Percentiles rank a stretch among this genome's conserved stretches.
phyloP scores from a whole-genome alignment of 352 stramenopile species.

The Globisporangium irregulare region DNA sequence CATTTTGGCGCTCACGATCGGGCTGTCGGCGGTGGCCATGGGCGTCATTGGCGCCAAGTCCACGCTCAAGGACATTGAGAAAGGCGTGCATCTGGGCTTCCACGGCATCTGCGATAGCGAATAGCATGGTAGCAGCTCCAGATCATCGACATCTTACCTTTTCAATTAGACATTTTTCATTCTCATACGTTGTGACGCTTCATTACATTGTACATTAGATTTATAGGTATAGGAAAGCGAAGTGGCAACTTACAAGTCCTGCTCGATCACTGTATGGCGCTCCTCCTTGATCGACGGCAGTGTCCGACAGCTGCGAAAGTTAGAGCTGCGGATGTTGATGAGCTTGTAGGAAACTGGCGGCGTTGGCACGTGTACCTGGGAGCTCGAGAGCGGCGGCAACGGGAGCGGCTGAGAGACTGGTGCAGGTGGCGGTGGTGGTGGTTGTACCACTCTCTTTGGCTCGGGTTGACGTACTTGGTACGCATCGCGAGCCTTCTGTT shows the following conservation, averaged over 20 bases:
- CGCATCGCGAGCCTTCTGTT: background rate
- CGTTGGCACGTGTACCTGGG: constrained; percentile 2
- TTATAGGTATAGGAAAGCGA: background rate
- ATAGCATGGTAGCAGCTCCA: constrained; percentile 15
- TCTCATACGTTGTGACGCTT: background rate
- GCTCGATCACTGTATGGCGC: constrained; percentile 15
- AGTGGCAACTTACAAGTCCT: background rate
- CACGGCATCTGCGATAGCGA: constrained; percentile 59
- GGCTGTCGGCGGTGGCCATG: constrained; percentile 70
- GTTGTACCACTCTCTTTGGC: background rate
- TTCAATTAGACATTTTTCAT: background rate
- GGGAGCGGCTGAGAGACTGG: background rate
- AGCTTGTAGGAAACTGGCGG: constrained; percentile 34
- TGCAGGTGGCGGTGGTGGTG: background rate
- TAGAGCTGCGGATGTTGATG: constrained; percentile 53
- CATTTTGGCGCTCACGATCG: constrained; percentile 66
- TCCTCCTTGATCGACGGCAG: constrained; percentile 44
- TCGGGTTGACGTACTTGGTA: background rate
- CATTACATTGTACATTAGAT: constrained; percentile 3
- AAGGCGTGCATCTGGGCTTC: constrained; percentile 62
- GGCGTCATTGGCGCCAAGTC: constrained; percentile 57
- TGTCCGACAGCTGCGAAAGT: constrained; percentile 25
- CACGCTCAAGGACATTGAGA: constrained; percentile 55
- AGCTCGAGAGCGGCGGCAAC: background rate
- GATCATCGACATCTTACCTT: background rate